Conservation (phyloP, 1,139 yeast species). For the Nakaseomyces nivariensis region DNA sequence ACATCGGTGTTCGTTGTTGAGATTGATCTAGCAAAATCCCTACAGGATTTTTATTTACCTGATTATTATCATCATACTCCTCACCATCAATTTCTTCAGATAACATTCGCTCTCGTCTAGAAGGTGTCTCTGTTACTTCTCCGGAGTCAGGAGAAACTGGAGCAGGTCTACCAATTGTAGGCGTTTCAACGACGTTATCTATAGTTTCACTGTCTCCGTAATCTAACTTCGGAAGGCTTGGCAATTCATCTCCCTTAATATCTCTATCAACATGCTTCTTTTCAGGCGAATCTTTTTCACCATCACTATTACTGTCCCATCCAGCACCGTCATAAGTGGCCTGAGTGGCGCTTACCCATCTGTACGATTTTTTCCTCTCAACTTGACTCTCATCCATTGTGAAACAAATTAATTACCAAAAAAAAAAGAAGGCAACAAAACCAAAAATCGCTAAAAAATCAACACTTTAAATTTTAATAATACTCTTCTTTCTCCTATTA, state of each 20-base stretch:
- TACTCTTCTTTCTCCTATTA: too few relatives aligned
- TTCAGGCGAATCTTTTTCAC: slow-evolving; percentile 19
- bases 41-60: neutral
- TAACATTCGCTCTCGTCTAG: neutral
- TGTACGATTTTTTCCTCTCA: slow-evolving; percentile 49
- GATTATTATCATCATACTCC: neutral
- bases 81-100: slow-evolving; percentile 1
- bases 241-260: slow-evolving; percentile 11
- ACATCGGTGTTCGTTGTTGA: neutral
- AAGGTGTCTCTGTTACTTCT: neutral
- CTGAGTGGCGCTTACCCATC: slow-evolving; percentile 52
- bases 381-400: slow-evolving; percentile 27
- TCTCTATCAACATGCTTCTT: slow-evolving; percentile 4
- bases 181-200: neutral
- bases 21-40: neutral
- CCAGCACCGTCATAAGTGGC: slow-evolving; percentile 50
- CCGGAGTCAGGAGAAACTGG: neutral
- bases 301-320: slow-evolving; percentile 34
- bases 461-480: too few relatives aligned
- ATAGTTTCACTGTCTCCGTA: slow-evolving; percentile 5
- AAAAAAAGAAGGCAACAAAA: too few relatives aligned
- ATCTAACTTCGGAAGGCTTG: slow-evolving; percentile 13
- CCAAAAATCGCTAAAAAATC: too few relatives aligned
- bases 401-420: too few relatives aligned
- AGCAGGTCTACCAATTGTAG: neutral